Percentiles rank a stretch among this genome's conserved stretches.
Evolutionary conservation across 306 rosid genomes (phyloP).

Genomic region (Rubus parviflorus): DNA sequence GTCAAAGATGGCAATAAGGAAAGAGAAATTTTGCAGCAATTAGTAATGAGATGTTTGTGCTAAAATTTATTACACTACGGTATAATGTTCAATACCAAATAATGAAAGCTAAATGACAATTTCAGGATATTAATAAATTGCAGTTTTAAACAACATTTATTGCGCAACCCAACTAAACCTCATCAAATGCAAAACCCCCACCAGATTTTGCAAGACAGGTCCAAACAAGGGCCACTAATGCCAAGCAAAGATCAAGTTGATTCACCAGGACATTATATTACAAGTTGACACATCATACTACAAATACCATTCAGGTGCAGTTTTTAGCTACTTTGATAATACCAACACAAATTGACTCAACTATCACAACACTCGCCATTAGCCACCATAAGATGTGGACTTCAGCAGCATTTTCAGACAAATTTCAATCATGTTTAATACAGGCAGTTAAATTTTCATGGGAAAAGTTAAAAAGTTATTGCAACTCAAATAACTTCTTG

Average conservation of each 20-base stretch:
- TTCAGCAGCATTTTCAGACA: neutral
- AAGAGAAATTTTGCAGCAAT: neutral
- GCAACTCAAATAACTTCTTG: neutral
- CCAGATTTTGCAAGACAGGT: neutral
- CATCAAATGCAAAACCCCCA: neutral
- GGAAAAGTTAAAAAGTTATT: neutral
- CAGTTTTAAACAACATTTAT: neutral
- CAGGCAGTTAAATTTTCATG: neutral
- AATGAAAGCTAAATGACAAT: neutral
- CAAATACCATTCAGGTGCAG: neutral
- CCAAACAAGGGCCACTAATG: neutral
- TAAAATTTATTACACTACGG: neutral
- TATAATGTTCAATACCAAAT: neutral
- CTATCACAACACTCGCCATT: neutral
- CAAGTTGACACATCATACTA: neutral
- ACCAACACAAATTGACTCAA: conserved; percentile 1
- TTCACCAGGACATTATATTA: neutral
- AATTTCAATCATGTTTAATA: neutral
- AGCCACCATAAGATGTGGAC: neutral
- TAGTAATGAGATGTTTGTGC: neutral
- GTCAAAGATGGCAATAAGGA: neutral
- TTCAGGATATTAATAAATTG: neutral
- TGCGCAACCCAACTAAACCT: neutral
- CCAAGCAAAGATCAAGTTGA: neutral
- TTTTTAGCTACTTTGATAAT: neutral